These are phyloP conservation scores for Lobosporangium transversale DNA, from an alignment of 192 early-diverging fungal species.

Conservation along the genomic window DNA sequence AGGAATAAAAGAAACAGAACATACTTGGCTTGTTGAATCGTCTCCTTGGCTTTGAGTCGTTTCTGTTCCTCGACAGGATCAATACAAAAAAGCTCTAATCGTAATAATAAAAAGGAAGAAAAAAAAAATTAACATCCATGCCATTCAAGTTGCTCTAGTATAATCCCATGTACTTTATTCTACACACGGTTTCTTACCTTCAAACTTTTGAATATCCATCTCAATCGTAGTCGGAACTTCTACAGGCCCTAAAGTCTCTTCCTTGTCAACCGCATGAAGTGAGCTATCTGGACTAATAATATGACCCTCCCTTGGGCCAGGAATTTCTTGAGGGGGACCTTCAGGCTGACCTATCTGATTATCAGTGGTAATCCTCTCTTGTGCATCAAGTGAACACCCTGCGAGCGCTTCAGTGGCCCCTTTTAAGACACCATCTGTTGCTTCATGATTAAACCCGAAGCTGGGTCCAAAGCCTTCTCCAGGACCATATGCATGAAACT, in stretches of 20 bases:
- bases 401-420: too few relatives aligned
- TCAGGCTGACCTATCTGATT: conserved; percentile 15
- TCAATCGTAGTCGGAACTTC: conserved; percentile 27
- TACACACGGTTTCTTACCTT: conserved; percentile 15
- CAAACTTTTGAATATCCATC: conserved; percentile 51
- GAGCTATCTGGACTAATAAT: not conserved
- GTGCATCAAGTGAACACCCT: too few relatives aligned
- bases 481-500: too few relatives aligned
- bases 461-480: too few relatives aligned
- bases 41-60: conserved; percentile 38
- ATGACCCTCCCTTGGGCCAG: conserved; percentile 8
- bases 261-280: not conserved
- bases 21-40: conserved; percentile 29
- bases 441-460: too few relatives aligned
- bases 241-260: conserved; percentile 15
- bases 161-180: not conserved
- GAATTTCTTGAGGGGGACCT: conserved; percentile 6
- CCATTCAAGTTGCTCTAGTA: too few relatives aligned
- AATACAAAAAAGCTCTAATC: conserved; percentile 51
- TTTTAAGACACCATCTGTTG: too few relatives aligned
- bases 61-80: conserved; percentile 44
- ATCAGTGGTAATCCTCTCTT: not conserved
- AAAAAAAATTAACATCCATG: too few relatives aligned
- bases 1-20: not conserved
- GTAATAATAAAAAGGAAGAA: too few relatives aligned